Percentiles rank a stretch among this genome's conserved stretches.
Evolutionary conservation across 1,139 yeast genomes (phyloP).

Genomic region (Wickerhamomyces sp.): DNA sequence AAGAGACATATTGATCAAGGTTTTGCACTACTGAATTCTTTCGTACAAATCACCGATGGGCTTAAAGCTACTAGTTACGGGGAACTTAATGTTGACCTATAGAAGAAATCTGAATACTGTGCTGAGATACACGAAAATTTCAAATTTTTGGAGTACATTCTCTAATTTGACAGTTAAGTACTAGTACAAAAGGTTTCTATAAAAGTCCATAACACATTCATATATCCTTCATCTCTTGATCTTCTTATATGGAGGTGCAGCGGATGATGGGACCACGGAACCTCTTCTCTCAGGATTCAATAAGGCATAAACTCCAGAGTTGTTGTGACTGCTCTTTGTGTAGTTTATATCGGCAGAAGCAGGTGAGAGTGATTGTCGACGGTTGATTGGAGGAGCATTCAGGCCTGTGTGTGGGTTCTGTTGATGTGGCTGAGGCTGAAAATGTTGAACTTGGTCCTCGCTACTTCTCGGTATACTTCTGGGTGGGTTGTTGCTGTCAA

Average conservation of each 20-base stretch:
- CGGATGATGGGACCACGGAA: conserved; percentile 1
- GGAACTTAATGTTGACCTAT: too few relatives aligned
- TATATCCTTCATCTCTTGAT: conserved; percentile 8
- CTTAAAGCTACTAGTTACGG: too few relatives aligned
- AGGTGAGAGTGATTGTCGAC: conserved; percentile 3
- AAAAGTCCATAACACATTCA: too few relatives aligned
- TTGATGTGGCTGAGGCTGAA: conserved; percentile 9
- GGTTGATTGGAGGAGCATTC: conserved; percentile 1
- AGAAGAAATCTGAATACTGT: too few relatives aligned
- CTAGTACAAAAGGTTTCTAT: too few relatives aligned
- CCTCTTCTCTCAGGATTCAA: conserved; percentile 20
- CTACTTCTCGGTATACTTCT: conserved; percentile 24
- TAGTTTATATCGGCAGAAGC: background rate
- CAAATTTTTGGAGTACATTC: too few relatives aligned
- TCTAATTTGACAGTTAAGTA: too few relatives aligned
- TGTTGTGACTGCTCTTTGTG: conserved; percentile 1
- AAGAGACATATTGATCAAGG: too few relatives aligned
- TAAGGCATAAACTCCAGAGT: conserved; percentile 22
- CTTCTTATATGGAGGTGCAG: conserved; percentile 7
- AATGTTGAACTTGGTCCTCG: conserved; percentile 1
- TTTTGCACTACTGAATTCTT: too few relatives aligned
- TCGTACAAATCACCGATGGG: too few relatives aligned
- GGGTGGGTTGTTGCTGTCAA: conserved; percentile 24
- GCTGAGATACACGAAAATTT: too few relatives aligned
- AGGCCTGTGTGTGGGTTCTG: conserved; percentile 11